Evolutionary conservation across 768 basidiomycete species (phyloP).

Genomic region (Trametes cingulata): DNA sequence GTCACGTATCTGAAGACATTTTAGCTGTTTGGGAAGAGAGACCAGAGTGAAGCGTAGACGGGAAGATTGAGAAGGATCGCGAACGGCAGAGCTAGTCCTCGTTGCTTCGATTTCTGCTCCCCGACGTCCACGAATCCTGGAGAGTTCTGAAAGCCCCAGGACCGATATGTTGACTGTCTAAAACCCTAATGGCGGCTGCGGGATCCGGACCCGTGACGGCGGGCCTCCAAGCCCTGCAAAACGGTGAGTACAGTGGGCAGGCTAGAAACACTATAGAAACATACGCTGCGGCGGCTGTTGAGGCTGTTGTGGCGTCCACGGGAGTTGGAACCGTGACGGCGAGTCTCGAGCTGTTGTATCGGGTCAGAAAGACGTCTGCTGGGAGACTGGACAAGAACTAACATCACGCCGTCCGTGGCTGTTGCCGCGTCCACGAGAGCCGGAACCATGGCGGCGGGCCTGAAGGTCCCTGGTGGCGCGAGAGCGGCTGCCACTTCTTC

Average conservation of each 20-base stretch:
- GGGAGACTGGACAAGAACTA: too few species aligned
- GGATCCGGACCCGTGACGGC: slow-evolving; percentile 13
- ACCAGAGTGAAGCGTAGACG: too few species aligned
- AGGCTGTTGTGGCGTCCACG: slow-evolving; percentile 5
- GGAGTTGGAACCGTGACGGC: slow-evolving; percentile 7
- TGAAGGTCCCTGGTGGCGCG: background rate
- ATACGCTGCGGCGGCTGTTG: background rate
- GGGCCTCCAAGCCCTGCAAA: slow-evolving; percentile 4
- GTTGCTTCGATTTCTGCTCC: too few species aligned
- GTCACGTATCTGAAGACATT: too few species aligned
- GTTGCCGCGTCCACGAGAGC: slow-evolving; percentile 4
- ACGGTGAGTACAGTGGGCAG: background rate
- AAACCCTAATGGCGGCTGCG: background rate
- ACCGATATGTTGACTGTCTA: too few species aligned
- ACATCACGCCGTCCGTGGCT: background rate
- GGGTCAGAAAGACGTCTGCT: too few species aligned
- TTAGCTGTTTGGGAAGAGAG: too few species aligned
- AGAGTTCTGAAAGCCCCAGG: too few species aligned
- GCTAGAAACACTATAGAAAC: background rate
- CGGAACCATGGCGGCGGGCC: slow-evolving; percentile 13
- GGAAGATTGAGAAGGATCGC: too few species aligned
- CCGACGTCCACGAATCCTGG: too few species aligned
- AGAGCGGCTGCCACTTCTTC: background rate
- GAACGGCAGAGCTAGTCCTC: too few species aligned
- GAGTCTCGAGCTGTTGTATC: slow-evolving; percentile 2